A percentile compares a stretch with the other conserved stretches of the same genome.
Evolutionary conservation across 495 filamentous ascomycete genomes (phyloP).

Genomic region (Sordaria brevicollis): DNA sequence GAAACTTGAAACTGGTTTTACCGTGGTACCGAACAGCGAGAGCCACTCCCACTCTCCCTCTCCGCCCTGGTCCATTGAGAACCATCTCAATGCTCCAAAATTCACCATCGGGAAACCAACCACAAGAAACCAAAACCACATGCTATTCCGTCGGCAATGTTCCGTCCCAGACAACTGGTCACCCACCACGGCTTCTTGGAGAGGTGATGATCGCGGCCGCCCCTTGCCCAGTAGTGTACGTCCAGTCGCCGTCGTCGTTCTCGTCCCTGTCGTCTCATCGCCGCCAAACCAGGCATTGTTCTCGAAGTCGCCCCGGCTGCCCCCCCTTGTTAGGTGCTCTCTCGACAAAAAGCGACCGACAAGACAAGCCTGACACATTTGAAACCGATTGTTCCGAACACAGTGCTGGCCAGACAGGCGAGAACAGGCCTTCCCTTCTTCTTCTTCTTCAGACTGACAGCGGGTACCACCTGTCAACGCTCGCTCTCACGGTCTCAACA

Average conservation of each 20-base stretch:
- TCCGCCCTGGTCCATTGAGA: background rate
- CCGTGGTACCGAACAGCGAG: background rate
- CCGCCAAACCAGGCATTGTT: background rate
- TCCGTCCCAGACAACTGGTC: background rate
- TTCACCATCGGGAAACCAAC: background rate
- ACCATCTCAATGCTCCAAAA: background rate
- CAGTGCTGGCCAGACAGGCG: constrained; percentile 7
- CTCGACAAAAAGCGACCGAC: background rate
- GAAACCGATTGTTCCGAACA: constrained; percentile 12
- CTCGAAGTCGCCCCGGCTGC: background rate
- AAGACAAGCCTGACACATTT: background rate
- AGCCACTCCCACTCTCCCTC: background rate
- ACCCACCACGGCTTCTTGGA: no score
- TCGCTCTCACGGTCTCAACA: no score
- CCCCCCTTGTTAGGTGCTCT: background rate
- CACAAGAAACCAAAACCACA: background rate
- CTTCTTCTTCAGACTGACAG: no score
- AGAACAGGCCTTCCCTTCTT: background rate
- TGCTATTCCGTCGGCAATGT: background rate
- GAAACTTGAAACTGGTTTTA: background rate
- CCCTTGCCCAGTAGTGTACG: no score
- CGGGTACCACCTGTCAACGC: background rate
- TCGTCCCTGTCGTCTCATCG: no score
- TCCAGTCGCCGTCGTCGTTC: no score
- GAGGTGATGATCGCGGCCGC: background rate